Evolutionary conservation across 768 basidiomycete genomes (phyloP), one percentile per base, ranked within the genome.

Genomic region (Tulasnella sp.): DNA sequence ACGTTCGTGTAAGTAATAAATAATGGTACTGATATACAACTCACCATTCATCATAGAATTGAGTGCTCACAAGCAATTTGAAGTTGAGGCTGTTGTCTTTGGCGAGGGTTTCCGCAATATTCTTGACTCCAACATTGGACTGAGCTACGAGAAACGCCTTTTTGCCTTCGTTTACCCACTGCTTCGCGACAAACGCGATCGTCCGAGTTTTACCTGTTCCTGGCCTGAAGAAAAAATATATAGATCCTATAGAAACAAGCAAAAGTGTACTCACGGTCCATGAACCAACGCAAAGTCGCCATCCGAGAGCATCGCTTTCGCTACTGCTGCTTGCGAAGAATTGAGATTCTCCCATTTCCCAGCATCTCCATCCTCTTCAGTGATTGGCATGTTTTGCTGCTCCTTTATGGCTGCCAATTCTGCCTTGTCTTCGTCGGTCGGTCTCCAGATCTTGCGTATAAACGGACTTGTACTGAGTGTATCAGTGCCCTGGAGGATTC

Each of bases 41-140:
- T 61, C 57, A 84, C 84, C 85, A 86, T 53, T 70, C 71, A 61
- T 62, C 63, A 56, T 76, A 71, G 59, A 88, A 90, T 0, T 79
- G 74, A 65, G 59, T 65, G 1, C 86, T 81, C n/a, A 88, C 80
- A 3, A 89, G 61, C 2, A 90, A 68, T 54, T 68, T 77, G 73
- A 78, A 90, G 7, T 73, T 57, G 13, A 15, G 37, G 3, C 57
- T 37, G 3, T 51, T 27, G 16, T 22, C 16, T 6, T 70, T 63
- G n/a, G 69, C 63, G 15, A 90, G 66, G 66, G 86, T 85, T 59
- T 84, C 81, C 46, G 83, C 86, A 66, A 90, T 88, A 57, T 90
- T 89, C 64, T 86, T 88, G 19, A 89, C 87, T 41, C 84, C 87
- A 43, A 89, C 77, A 68, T 90, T 90, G 15, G 81, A 83, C 60